Base-by-base conservation (phyloP, 2,329 filamentous ascomycete genomes). In the Dactylellina haptotyla region DNA sequence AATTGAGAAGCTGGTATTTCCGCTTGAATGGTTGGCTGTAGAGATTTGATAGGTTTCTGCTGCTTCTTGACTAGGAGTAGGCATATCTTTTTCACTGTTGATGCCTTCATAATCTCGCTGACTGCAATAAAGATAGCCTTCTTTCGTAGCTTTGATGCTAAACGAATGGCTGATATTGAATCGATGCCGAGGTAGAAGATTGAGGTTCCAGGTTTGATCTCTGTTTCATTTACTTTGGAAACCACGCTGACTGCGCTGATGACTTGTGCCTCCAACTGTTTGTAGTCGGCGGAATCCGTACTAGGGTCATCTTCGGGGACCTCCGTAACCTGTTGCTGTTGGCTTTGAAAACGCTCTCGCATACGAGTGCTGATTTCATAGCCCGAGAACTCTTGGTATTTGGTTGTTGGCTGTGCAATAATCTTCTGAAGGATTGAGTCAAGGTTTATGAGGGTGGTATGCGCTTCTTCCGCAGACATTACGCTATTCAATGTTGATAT, bases 91-190 rank as follows among this genome's bases (percentile, higher is more conserved):
- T 81, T 78, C 20, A 96, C 84, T 0, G 87, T 92, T 2, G 85
- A 83, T 1, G 88, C 87, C 70, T 83, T 86, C 1, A 96, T 82
- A 77, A 97, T 87, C 39, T 91, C 87, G 43, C 90, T 88, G 2
- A 94, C 90, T 32, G 85, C 84, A 0, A 96, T 80, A 10, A 82
- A 80, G 5, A 97, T 80, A 0, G 84, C 86, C 43, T 84, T 81
- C 76, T 86, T 90, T 43, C 87, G 88, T 2, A 97, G 82, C 5
- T 93, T 83, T 0, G 89, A 86, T 6, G 88, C 87, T 2, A 93
- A 88, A 78, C 95, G 96, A 82, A 97, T 95, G 1, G 92, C 90
- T 75, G 89, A 94, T 80, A 97, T 96, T 0, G 93, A 97, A 79
- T 97, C 93, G 0, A 97, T 86, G 0, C 93, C 93, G 1, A 97